Evolutionary conservation across 305 asterid species (phyloP), one percentile per base, ranked within the genome.

Genomic region (Ajuga reptans): DNA sequence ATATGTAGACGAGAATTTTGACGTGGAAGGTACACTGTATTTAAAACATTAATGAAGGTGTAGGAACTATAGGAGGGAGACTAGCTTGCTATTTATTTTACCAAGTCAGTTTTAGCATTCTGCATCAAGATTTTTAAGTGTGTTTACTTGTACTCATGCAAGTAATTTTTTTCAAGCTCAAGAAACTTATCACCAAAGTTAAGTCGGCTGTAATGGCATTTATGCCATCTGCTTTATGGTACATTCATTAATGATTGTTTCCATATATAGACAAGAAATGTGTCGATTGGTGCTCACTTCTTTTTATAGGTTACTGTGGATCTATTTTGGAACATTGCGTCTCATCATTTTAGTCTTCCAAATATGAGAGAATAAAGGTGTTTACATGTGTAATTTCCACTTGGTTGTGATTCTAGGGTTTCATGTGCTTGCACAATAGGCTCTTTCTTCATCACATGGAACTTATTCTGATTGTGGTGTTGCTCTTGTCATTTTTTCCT

Each of bases 51-150:
- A 33, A 15, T 18, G n/a, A 37, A 41, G 36, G 71, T 21, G 39
- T 66, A 55, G 18, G 18, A 11, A 17, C 68, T 34, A 5, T 59
- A 50, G 51, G 49, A 49, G 15, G 24, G 52, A 53, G 45, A 17
- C 29, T 45, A 49, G 62, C 24, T 54, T 53, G 14, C 66, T 21
- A 34, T 75, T 56, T 69, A 42, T 36, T 45, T 57, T 46, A 52
- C n/a, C 17, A 6, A 24, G 42, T 16, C 52, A 53, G 6, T 29
- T 68, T 24, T 27, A 18, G 51, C 42, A 14, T 9, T 64, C 42
- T 33, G 51, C 43, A 4, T 55, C 42, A n/a, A 16, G 29, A 5
- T 54, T 53, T 57, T 12, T 18, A 17, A 15, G 31, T 60, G n/a
- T 37, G 12, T 57, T 68, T 37, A 18, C 45, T 53, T 74, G 17